A percentile compares a stretch with the other conserved stretches of the same genome.
Evolutionary conservation across 306 rosid genomes (phyloP).

Genomic region (Purshia tridentata): DNA sequence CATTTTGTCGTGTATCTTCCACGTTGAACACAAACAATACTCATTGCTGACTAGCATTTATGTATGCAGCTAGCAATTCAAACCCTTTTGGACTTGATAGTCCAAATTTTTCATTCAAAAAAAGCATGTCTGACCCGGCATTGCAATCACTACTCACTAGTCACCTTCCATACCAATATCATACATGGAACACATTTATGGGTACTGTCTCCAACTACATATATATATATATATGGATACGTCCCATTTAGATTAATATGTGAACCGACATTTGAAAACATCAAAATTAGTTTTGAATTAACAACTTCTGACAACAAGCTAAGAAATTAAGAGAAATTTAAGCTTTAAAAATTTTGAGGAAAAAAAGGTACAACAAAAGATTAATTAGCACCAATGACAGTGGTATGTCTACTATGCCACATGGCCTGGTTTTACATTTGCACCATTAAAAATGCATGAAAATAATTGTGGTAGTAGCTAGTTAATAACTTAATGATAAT

Average conservation of each 20-base stretch:
- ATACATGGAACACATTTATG: not conserved
- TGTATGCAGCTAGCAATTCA: not conserved
- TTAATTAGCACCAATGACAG: not conserved
- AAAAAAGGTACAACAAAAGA: not conserved
- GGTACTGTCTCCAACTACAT: not conserved
- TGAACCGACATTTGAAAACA: not conserved
- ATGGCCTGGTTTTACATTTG: not conserved
- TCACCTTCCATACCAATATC: too few relatives aligned
- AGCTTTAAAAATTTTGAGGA: too few relatives aligned
- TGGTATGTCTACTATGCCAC: not conserved
- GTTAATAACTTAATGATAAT: not conserved
- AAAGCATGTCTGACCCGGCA: conserved; percentile 25
- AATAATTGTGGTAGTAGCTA: not conserved
- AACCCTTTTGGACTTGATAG: not conserved
- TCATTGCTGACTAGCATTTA: conserved; percentile 1
- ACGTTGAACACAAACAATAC: conserved; percentile 9
- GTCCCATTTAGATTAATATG: not conserved
- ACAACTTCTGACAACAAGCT: not conserved
- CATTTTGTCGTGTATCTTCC: not conserved
- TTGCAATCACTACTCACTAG: not conserved
- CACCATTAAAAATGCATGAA: not conserved
- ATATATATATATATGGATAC: not conserved
- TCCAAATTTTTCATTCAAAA: not conserved
- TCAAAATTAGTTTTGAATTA: conserved; percentile 9
- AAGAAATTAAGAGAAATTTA: not conserved